A percentile compares a stretch with the other conserved stretches of the same genome.
Evolutionary conservation across 306 rosid genomes (phyloP).

Genomic region (Corylus avellana): DNA sequence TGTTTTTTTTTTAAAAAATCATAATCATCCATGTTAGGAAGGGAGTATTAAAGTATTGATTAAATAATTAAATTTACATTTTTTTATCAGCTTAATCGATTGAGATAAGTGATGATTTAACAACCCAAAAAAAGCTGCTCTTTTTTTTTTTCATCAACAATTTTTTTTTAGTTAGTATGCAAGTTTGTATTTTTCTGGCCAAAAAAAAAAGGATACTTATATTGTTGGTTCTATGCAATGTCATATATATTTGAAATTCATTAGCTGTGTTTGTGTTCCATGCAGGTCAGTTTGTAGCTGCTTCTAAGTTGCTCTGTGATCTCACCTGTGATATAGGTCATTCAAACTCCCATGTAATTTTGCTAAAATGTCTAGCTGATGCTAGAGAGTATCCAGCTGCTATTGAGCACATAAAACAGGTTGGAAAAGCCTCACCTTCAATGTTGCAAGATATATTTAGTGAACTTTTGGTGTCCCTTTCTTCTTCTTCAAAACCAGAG

Average conservation of each 20-base stretch:
- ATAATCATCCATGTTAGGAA: not conserved
- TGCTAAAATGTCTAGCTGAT: constrained; percentile 68
- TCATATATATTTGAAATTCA: not conserved
- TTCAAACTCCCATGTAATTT: constrained; percentile 54
- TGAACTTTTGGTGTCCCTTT: constrained; percentile 63
- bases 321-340: constrained; percentile 39
- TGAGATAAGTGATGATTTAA: too few species aligned
- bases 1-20: not conserved
- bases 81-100: too few species aligned
- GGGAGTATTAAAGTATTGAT: too few species aligned
- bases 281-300: constrained; percentile 67
- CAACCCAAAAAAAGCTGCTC: not conserved
- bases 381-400: constrained; percentile 57
- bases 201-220: not conserved
- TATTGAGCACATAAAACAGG: constrained; percentile 60
- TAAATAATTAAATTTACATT: too few species aligned
- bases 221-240: constrained; percentile 6
- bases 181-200: not conserved
- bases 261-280: not conserved
- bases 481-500: constrained; percentile 56
- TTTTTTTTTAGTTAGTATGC: not conserved
- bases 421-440: constrained; percentile 51
- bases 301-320: constrained; percentile 65
- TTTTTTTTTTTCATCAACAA: not conserved
- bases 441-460: constrained; percentile 48